Conservation (phyloP, 2,329 filamentous ascomycete genomes). For the Phyllosticta paracitricarpa region DNA sequence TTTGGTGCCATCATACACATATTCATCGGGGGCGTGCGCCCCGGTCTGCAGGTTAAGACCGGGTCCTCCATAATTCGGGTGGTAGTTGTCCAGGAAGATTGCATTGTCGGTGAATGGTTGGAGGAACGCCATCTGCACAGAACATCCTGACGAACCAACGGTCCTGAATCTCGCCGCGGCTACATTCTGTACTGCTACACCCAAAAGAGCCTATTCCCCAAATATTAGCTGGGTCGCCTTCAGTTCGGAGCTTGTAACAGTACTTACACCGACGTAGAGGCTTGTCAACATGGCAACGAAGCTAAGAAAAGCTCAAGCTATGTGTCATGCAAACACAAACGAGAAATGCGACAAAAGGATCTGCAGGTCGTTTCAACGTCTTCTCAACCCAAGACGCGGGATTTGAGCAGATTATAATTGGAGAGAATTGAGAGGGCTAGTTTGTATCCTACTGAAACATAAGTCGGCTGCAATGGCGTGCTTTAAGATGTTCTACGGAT, state of each 20-base stretch:
- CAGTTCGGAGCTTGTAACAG: background rate
- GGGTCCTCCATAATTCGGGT: conserved; percentile 12
- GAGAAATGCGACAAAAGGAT: background rate
- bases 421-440: background rate
- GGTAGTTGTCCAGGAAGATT: conserved; percentile 14
- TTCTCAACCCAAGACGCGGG: background rate
- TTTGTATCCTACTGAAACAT: background rate
- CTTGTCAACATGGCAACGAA: background rate
- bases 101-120: conserved; percentile 12
- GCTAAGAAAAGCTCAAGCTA: background rate
- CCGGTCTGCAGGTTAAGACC: conserved; percentile 11
- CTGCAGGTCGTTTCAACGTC: background rate
- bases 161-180: conserved; percentile 12
- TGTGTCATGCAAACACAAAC: background rate
- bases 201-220: background rate
- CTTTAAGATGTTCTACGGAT: background rate
- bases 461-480: background rate
- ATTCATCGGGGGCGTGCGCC: conserved; percentile 8
- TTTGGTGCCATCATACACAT: conserved; percentile 9
- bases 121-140: conserved; percentile 12
- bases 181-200: conserved; percentile 1
- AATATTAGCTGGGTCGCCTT: background rate
- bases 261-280: background rate
- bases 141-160: conserved; percentile 12
- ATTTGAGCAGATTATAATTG: background rate